phyloP scores from a whole-genome alignment of 78 protist species.

The Protostelium mycophagum region DNA sequence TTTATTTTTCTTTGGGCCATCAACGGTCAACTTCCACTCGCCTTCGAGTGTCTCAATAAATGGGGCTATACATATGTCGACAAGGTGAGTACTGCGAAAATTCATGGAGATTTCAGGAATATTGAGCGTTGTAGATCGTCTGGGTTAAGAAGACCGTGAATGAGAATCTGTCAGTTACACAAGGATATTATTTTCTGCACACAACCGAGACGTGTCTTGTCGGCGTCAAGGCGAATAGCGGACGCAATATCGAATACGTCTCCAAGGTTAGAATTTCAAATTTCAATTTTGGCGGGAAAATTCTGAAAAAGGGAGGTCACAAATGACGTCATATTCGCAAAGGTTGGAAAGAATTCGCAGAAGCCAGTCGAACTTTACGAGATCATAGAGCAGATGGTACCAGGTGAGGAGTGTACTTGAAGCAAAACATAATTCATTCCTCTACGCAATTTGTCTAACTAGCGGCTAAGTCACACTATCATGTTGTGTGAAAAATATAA shows the following conservation, averaged over 20 bases:
- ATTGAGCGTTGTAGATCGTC: neutral
- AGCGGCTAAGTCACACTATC: too few relatives aligned
- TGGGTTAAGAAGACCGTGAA: constrained; percentile 24
- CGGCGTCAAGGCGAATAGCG: constrained; percentile 11
- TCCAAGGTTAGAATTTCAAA: too few relatives aligned
- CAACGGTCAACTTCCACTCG: constrained; percentile 9
- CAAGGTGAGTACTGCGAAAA: neutral
- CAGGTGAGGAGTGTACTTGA: constrained; percentile 10
- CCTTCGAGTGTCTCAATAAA: constrained; percentile 11
- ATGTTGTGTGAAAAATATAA: too few relatives aligned
- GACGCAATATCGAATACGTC: neutral
- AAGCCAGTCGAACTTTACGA: constrained; percentile 41
- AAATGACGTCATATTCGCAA: constrained; percentile 18
- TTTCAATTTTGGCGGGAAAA: too few relatives aligned
- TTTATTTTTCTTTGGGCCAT: constrained; percentile 19
- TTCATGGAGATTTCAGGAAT: neutral
- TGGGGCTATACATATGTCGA: constrained; percentile 28
- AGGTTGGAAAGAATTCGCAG: neutral
- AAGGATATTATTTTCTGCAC: constrained; percentile 38
- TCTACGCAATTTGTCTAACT: too few relatives aligned
- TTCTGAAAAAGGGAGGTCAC: too few relatives aligned
- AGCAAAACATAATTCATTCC: too few relatives aligned
- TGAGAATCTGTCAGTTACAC: neutral
- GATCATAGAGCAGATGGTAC: constrained; percentile 29
- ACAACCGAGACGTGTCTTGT: constrained; percentile 32